phyloP scores from a whole-genome alignment of 2,329 filamentous ascomycete genomes.

The Diplodia scrobiculata region DNA sequence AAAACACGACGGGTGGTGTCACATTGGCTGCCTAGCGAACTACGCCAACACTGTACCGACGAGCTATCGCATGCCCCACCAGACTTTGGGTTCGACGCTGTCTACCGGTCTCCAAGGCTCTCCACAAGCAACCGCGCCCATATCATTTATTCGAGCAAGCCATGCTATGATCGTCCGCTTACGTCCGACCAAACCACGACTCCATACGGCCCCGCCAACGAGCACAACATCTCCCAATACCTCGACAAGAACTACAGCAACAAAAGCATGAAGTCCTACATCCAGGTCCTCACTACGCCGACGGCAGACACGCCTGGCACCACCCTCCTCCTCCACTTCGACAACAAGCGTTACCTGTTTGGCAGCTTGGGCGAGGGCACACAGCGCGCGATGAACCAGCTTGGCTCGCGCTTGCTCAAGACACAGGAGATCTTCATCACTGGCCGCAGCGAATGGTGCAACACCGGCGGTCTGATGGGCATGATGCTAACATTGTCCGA shows the following conservation, averaged over 20 bases:
- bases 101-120: background rate
- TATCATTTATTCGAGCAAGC: slow-evolving; percentile 9
- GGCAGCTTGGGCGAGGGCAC: slow-evolving; percentile 81
- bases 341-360: slow-evolving; percentile 80
- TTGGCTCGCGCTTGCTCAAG: slow-evolving; percentile 65
- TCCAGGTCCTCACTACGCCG: slow-evolving; percentile 77
- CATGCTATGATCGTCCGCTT: slow-evolving; percentile 6
- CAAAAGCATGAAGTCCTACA: slow-evolving; percentile 42
- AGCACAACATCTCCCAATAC: background rate
- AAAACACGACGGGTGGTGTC: too few species aligned
- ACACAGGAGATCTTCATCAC: slow-evolving; percentile 80
- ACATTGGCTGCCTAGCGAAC: too few species aligned
- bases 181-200: background rate
- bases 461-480: slow-evolving; percentile 79
- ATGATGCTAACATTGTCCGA: slow-evolving; percentile 84
- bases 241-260: background rate
- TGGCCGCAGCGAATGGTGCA: slow-evolving; percentile 73
- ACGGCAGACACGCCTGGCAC: slow-evolving; percentile 87
- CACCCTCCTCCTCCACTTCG: slow-evolving; percentile 74
- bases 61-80: background rate
- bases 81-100: background rate
- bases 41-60: background rate
- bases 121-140: background rate
- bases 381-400: slow-evolving; percentile 73
- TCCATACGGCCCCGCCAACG: background rate